Evolutionary conservation across 768 basidiomycete genomes (phyloP).

Genomic region (Tylopilus intermedius): DNA sequence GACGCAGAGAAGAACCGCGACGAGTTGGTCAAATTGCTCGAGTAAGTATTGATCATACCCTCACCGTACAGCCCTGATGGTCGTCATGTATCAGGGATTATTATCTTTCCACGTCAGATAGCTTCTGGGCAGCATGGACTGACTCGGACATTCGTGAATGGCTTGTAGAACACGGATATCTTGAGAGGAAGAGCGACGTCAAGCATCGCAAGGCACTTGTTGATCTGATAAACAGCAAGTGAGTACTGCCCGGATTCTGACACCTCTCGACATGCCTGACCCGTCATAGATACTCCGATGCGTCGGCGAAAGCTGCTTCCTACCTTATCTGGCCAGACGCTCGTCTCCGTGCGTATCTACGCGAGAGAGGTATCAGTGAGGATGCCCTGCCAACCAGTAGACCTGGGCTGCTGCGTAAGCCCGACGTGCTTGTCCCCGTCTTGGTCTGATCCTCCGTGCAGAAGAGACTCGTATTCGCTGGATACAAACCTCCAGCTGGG

Average conservation of each 20-base stretch:
- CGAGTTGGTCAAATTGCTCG: constrained; percentile 70
- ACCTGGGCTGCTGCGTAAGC: constrained; percentile 71
- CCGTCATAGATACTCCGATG: constrained; percentile 48
- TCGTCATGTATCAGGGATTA: constrained; percentile 47
- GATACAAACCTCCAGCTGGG: constrained; percentile 56
- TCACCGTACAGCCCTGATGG: background rate
- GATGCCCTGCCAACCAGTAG: constrained; percentile 58
- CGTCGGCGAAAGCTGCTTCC: constrained; percentile 41
- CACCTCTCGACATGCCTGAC: background rate
- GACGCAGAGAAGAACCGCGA: constrained; percentile 64
- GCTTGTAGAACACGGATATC: constrained; percentile 69
- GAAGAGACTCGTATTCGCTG: constrained; percentile 78
- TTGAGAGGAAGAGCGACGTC: constrained; percentile 44
- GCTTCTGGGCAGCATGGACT: constrained; percentile 63
- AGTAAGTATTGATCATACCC: constrained; percentile 36
- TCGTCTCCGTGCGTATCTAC: constrained; percentile 82
- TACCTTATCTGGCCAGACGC: constrained; percentile 94
- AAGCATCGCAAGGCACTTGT: constrained; percentile 74
- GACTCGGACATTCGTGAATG: constrained; percentile 69
- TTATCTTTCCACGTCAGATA: constrained; percentile 57
- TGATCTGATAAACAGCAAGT: constrained; percentile 69
- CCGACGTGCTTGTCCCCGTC: constrained; percentile 12
- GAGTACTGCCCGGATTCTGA: constrained; percentile 10
- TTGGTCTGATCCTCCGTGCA: constrained; percentile 21
- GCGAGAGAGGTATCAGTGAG: constrained; percentile 71